Conservation (phyloP, 805 yeast species). For the Monosporozyma aquatica region DNA sequence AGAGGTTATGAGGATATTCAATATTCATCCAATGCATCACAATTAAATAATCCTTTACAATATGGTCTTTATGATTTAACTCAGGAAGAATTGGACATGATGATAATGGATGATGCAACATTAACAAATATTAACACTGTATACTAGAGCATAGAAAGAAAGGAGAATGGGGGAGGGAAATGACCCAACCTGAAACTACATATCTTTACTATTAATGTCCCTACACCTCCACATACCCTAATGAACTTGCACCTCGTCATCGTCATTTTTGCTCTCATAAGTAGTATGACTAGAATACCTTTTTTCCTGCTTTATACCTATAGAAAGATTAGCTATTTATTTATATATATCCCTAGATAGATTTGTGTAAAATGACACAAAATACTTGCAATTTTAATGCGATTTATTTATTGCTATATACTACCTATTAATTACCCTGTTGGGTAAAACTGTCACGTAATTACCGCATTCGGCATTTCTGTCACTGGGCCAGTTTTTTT, state of each 20-base stretch:
- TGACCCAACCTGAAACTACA: no score
- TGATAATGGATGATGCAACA: slow-evolving; percentile 2
- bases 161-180: no score
- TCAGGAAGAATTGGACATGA: slow-evolving; percentile 17
- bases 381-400: no score
- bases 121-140: background rate
- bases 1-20: slow-evolving; percentile 15
- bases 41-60: slow-evolving; percentile 5
- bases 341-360: slow-evolving; percentile 2
- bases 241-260: background rate
- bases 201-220: background rate
- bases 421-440: background rate
- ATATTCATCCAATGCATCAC: background rate
- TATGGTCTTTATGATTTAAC: slow-evolving; percentile 19
- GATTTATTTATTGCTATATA: background rate
- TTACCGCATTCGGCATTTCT: background rate
- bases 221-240: background rate
- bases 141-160: no score
- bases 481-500: background rate
- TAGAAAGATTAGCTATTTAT: background rate
- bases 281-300: no score
- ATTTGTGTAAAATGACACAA: no score
- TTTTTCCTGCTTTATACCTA: no score
- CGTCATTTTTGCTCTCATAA: background rate
- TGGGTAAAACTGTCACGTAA: background rate